Evolutionary conservation across 345 rosid species (phyloP).

Genomic region (Durio zibethinus): DNA sequence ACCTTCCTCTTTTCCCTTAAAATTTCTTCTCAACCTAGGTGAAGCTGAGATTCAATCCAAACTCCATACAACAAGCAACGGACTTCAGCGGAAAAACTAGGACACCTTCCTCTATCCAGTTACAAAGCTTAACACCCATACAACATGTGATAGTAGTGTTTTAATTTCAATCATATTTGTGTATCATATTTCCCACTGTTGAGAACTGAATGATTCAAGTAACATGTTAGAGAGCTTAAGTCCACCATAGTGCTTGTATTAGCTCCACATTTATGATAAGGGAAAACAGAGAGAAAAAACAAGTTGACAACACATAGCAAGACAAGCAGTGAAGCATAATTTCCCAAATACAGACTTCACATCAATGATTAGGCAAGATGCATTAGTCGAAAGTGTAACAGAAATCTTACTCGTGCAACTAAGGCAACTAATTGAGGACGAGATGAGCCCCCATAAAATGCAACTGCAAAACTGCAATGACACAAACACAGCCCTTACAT

Average conservation of each 20-base stretch:
- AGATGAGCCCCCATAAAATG: conserved; percentile 62
- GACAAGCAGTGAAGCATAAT: background rate
- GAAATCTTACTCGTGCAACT: conserved; percentile 72
- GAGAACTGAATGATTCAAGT: background rate
- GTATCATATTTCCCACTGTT: background rate
- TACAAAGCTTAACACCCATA: background rate
- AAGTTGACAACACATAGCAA: background rate
- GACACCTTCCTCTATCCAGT: background rate
- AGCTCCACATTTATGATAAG: background rate
- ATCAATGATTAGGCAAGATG: background rate
- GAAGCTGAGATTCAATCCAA: background rate
- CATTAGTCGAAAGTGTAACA: background rate
- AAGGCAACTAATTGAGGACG: conserved; percentile 82
- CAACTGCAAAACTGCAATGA: conserved; percentile 73
- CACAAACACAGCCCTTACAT: background rate
- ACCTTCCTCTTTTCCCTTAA: background rate
- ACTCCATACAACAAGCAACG: background rate
- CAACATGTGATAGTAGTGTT: background rate
- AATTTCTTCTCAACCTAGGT: background rate
- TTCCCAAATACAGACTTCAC: background rate
- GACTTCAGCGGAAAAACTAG: background rate
- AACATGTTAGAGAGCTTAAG: background rate
- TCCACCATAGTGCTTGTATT: background rate
- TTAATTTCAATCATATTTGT: background rate
- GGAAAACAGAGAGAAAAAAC: background rate